These are phyloP conservation scores for Karstenula rhodostoma DNA, from an alignment of 2,329 filamentous ascomycete species.

Conservation along the genomic window DNA sequence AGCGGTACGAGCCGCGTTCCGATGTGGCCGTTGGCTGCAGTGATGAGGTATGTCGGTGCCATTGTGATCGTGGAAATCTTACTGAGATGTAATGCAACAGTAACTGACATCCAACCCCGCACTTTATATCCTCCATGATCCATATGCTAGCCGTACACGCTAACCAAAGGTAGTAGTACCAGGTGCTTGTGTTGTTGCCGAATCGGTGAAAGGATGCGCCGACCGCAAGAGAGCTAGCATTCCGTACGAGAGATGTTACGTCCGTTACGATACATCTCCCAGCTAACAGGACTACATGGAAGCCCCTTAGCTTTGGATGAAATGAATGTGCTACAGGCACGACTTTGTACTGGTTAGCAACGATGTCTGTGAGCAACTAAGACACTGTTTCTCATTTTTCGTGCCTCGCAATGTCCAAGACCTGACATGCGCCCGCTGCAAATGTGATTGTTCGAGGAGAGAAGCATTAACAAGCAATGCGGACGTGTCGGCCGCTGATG, in stretches of 20 bases:
- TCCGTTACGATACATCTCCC: not conserved
- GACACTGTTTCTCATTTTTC: not conserved
- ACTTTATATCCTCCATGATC: not conserved
- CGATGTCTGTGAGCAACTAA: not conserved
- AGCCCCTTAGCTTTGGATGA: not conserved
- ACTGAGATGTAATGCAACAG: not conserved
- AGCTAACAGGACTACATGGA: not conserved
- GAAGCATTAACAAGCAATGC: not conserved
- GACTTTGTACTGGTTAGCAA: not conserved
- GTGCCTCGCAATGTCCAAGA: no score
- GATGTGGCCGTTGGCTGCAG: conserved; percentile 8
- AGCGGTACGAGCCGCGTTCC: conserved; percentile 8
- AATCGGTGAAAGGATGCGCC: not conserved
- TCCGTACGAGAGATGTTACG: not conserved
- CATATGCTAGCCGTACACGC: not conserved
- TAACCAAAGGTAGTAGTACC: not conserved
- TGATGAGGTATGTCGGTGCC: conserved; percentile 15
- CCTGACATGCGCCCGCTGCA: no score
- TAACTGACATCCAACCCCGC: not conserved
- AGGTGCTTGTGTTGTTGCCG: not conserved
- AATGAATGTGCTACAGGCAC: not conserved
- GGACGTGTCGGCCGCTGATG: not conserved
- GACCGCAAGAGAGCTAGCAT: not conserved
- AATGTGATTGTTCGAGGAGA: not conserved
- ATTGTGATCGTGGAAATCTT: not conserved